These are phyloP conservation scores for Neoboletus brunneissimus DNA, from an alignment of 768 basidiomycete species.

Conservation along the genomic window DNA sequence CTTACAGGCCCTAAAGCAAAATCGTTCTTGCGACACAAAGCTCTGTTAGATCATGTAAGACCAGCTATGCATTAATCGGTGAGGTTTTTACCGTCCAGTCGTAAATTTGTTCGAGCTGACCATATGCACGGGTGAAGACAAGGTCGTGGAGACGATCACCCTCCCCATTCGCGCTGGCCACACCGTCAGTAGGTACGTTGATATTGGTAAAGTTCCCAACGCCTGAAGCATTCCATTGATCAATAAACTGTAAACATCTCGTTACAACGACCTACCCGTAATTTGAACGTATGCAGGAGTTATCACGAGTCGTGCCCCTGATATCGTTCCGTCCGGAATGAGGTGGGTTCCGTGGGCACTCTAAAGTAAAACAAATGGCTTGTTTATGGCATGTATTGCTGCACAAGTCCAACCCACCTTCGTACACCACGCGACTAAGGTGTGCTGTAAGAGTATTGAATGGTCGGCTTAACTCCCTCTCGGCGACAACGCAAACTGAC, in stretches of 20 bases:
- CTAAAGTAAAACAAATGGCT: constrained; percentile 30
- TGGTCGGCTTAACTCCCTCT: constrained; percentile 13
- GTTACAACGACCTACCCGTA: constrained; percentile 42
- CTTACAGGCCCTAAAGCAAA: constrained; percentile 74
- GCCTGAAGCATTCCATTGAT: constrained; percentile 42
- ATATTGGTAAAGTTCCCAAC: constrained; percentile 62
- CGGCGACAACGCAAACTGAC: constrained; percentile 31
- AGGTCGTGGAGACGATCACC: constrained; percentile 65
- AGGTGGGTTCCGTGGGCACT: constrained; percentile 58
- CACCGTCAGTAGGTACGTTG: constrained; percentile 60
- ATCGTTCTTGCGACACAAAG: constrained; percentile 56
- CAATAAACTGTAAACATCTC: constrained; percentile 17
- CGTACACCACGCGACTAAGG: constrained; percentile 54
- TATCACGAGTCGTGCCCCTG: constrained; percentile 63
- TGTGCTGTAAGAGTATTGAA: constrained; percentile 31
- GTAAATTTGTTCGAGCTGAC: constrained; percentile 52
- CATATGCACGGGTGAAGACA: constrained; percentile 74
- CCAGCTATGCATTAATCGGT: not conserved
- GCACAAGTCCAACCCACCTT: constrained; percentile 31
- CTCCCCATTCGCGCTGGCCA: constrained; percentile 53
- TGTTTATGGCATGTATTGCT: not conserved
- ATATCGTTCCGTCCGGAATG: constrained; percentile 71
- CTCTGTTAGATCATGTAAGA: constrained; percentile 40
- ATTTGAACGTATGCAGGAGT: constrained; percentile 77
- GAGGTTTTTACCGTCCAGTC: constrained; percentile 62